A percentile compares a stretch with the other conserved stretches of the same genome.
Conservation (phyloP, 139 green algal genomes). For the Coelastrella sp. region DNA sequence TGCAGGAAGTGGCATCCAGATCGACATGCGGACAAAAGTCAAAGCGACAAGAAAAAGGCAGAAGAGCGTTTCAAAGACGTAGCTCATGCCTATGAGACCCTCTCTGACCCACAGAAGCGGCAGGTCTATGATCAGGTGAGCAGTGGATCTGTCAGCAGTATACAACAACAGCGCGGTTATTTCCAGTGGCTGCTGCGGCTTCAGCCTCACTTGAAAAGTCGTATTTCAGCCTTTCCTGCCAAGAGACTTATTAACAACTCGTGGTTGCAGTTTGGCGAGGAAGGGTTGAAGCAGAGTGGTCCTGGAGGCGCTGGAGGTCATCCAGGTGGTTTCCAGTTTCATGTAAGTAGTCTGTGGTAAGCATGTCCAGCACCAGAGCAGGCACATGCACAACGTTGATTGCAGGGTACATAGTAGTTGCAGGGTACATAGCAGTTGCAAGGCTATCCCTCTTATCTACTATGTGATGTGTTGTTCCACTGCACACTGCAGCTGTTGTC, state of each 20-base stretch:
- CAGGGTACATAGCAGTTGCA: too few species aligned
- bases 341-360: slow-evolving; percentile 53
- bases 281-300: slow-evolving; percentile 68
- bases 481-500: too few species aligned
- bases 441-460: too few species aligned
- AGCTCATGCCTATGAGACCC: slow-evolving; percentile 81
- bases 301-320: slow-evolving; percentile 50
- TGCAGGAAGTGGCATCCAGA: slow-evolving; percentile 88
- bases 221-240: neutral
- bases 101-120: slow-evolving; percentile 85
- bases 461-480: too few species aligned
- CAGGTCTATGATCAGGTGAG: slow-evolving; percentile 82
- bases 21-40: slow-evolving; percentile 62
- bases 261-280: slow-evolving; percentile 75
- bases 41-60: slow-evolving; percentile 77
- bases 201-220: too few species aligned
- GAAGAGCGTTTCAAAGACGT: slow-evolving; percentile 81
- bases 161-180: neutral
- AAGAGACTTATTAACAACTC: neutral
- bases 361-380: neutral
- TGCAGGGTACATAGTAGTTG: neutral
- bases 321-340: slow-evolving; percentile 70
- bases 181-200: neutral
- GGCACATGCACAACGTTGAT: neutral
- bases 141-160: neutral